Evolutionary conservation across 768 basidiomycete species (phyloP).

Genomic region (Termitomyces sp.): DNA sequence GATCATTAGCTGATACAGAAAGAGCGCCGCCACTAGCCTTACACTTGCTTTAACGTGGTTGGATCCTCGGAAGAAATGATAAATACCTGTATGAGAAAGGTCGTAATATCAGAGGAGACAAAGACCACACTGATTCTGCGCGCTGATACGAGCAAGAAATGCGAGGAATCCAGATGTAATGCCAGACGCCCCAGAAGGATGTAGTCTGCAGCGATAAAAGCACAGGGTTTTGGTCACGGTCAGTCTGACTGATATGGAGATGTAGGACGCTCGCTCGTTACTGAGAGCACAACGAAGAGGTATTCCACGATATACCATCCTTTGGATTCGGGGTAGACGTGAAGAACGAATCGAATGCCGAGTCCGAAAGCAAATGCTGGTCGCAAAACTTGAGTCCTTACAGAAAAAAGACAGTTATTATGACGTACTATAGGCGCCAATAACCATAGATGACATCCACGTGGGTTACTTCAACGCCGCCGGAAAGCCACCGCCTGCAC

Average conservation of each 20-base stretch:
- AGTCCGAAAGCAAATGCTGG: conserved; percentile 55
- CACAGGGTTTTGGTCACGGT: conserved; percentile 48
- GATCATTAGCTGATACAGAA: conserved; percentile 34
- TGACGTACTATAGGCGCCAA: conserved; percentile 52
- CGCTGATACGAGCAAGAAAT: conserved; percentile 44
- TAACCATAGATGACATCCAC: conserved; percentile 59
- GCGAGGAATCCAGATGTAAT: conserved; percentile 36
- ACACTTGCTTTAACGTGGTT: neutral
- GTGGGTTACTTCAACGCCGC: too few relatives aligned
- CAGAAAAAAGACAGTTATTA: neutral
- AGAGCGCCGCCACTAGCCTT: conserved; percentile 48
- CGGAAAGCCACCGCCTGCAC: too few relatives aligned
- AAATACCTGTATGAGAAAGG: conserved; percentile 59
- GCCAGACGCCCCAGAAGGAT: conserved; percentile 60
- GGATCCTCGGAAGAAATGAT: neutral
- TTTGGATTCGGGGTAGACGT: conserved; percentile 45
- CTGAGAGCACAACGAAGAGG: conserved; percentile 56
- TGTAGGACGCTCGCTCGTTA: conserved; percentile 18
- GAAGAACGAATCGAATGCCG: conserved; percentile 49
- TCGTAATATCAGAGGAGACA: conserved; percentile 56
- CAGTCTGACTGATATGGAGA: neutral
- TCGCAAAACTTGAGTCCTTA: neutral
- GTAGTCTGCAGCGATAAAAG: conserved; percentile 68
- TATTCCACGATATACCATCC: conserved; percentile 53
- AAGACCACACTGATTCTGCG: conserved; percentile 51